Evolutionary conservation across 1,284 basidiomycete genomes (phyloP).

Genomic region (Cryptococcus deneoformans): DNA sequence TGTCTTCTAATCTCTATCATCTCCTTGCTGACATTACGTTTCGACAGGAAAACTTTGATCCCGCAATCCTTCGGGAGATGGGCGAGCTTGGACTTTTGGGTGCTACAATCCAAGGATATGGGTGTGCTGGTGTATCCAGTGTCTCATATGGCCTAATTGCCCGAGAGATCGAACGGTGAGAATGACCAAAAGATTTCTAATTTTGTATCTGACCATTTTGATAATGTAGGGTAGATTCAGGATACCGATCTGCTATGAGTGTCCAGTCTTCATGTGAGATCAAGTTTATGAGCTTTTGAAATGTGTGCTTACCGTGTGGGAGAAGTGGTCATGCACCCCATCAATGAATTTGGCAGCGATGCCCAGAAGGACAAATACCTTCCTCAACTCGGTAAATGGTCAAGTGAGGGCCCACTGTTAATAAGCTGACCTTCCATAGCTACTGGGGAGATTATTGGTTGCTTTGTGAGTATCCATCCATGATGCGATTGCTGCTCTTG

Average conservation of each 20-base stretch:
- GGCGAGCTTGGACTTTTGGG: slow-evolving; percentile 88
- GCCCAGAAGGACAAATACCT: slow-evolving; percentile 90
- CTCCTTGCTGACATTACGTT: background rate
- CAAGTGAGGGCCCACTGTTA: background rate
- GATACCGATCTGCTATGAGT: slow-evolving; percentile 92
- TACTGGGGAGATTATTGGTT: slow-evolving; percentile 83
- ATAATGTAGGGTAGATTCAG: slow-evolving; percentile 83
- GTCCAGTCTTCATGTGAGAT: slow-evolving; percentile 74
- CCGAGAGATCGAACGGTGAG: slow-evolving; percentile 83
- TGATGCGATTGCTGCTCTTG: background rate
- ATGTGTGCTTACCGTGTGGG: background rate
- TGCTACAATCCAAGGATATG: slow-evolving; percentile 88
- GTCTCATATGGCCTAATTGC: slow-evolving; percentile 94
- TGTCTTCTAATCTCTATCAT: slow-evolving; percentile 25
- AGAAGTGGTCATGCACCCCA: slow-evolving; percentile 91
- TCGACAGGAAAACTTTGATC: slow-evolving; percentile 66
- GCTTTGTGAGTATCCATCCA: slow-evolving; percentile 68
- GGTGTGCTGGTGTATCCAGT: slow-evolving; percentile 88
- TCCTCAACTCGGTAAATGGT: slow-evolving; percentile 64
- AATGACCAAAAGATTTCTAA: background rate
- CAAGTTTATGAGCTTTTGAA: background rate
- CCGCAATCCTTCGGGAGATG: slow-evolving; percentile 79
- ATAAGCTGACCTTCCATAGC: slow-evolving; percentile 52
- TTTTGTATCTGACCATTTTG: too few species aligned
- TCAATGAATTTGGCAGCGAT: slow-evolving; percentile 85